phyloP scores from a whole-genome alignment of 208 protist species.

The Blechomonas ayalai region DNA sequence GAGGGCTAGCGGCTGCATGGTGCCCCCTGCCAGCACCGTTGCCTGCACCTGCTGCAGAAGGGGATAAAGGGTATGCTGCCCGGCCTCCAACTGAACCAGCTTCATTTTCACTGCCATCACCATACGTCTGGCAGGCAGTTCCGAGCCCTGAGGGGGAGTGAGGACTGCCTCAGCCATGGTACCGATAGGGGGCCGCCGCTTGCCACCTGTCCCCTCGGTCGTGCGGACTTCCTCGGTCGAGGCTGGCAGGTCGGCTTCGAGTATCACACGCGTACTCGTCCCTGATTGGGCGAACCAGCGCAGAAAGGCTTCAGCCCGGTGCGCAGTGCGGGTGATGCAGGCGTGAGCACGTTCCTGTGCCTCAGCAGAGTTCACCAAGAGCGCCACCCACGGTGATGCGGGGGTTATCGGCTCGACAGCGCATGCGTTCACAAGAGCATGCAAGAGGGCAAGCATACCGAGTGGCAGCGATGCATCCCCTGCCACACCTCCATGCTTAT shows the following conservation, averaged over 20 bases:
- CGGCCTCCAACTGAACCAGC: slow-evolving; percentile 65
- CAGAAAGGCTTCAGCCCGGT: slow-evolving; percentile 26
- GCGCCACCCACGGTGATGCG: too few relatives aligned
- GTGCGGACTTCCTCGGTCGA: slow-evolving; percentile 9
- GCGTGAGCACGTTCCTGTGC: neutral
- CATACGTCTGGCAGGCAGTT: neutral
- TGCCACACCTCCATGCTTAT: too few relatives aligned
- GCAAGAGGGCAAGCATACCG: too few relatives aligned
- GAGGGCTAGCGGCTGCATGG: slow-evolving; percentile 88
- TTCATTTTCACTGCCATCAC: slow-evolving; percentile 13
- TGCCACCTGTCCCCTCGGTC: too few relatives aligned
- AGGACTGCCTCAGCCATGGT: too few relatives aligned
- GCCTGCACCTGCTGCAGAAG: slow-evolving; percentile 40
- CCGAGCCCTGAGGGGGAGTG: neutral
- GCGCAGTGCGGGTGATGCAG: slow-evolving; percentile 10
- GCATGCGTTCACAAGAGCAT: too few relatives aligned
- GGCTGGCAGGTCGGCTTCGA: neutral
- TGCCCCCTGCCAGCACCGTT: slow-evolving; percentile 87
- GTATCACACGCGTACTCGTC: slow-evolving; percentile 10
- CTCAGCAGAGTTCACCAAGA: too few relatives aligned
- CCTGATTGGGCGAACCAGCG: slow-evolving; percentile 20
- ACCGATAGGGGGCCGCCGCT: too few relatives aligned
- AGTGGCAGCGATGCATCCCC: slow-evolving; percentile 1
- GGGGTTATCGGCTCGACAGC: too few relatives aligned
- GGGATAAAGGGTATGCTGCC: slow-evolving; percentile 46